Evolutionary conservation across 805 yeast species (phyloP), one percentile per base, ranked within the genome.

Genomic region (Pichia heedii): DNA sequence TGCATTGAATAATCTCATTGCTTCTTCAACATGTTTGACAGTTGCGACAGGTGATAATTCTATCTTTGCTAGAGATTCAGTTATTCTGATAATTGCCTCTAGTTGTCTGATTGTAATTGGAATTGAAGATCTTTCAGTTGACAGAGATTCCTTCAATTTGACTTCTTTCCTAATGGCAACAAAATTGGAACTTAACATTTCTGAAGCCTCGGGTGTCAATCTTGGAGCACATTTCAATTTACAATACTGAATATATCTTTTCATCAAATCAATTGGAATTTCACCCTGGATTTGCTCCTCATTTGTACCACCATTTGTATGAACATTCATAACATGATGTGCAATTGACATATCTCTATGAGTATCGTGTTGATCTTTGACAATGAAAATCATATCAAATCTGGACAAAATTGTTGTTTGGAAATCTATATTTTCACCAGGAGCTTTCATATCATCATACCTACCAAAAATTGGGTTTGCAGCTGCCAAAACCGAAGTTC

Each of bases 401-500:
- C 99, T 83, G 12, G 98, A 93, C 63, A 93, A 71, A 65, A 93
- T 84, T 1, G 99, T 90, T 1, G 96, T 85, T 65, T 93, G 98
- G 69, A 93, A 93, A 63, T 93, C 99, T 55, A 93, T 90, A 57
- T 93, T 93, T 60, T 93, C 98, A 49, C 98, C 97, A 0, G 98
- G 96, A 33, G 95, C 80, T 64, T 88, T 90, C 71, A 84, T 76
- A 50, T 90, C 97, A 63, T 93, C 97, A 62, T 93, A 93, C 50
- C 97, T 76, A 47, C 99, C 99, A 62, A 84, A 93, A 34, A 88
- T 79, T 4, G 99, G 99, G 65, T 93, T 93, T 8, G 98, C 98
- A 21, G 98, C 98, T 0, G 98, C 98, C 38, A 93, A 70, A 4
- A 93, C 98, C 30, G 95, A 81, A 0, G 98, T 93, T 66, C 99